Conservation (phyloP, 2,329 filamentous ascomycete genomes). For the Ascochyta clinopodiicola region DNA sequence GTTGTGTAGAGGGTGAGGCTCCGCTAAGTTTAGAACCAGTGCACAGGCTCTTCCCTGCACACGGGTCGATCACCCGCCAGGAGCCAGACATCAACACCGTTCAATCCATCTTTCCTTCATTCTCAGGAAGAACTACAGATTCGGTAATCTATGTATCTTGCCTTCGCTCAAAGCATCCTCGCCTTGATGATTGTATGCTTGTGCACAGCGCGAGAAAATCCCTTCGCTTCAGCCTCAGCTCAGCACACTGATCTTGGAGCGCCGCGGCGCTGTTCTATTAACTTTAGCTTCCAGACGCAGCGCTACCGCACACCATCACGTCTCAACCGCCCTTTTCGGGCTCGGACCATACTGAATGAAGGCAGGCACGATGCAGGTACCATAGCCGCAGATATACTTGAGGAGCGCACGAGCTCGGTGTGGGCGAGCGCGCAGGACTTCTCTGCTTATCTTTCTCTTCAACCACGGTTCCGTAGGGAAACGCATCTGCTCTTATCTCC, state of each 20-base stretch:
- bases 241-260: neutral
- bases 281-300: slow-evolving; percentile 11
- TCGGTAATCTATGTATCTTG: too few species aligned
- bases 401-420: slow-evolving; percentile 4
- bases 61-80: slow-evolving; percentile 12
- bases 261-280: slow-evolving; percentile 9
- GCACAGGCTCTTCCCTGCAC: slow-evolving; percentile 6
- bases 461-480: neutral
- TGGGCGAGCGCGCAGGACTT: neutral
- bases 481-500: neutral
- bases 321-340: slow-evolving; percentile 15
- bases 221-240: slow-evolving; percentile 14
- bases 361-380: slow-evolving; percentile 14
- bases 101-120: neutral
- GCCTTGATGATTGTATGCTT: neutral
- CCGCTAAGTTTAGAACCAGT: slow-evolving; percentile 9
- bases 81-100: slow-evolving; percentile 8
- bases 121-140: neutral
- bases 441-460: neutral
- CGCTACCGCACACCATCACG: slow-evolving; percentile 13
- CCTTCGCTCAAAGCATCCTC: neutral
- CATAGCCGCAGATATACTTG: slow-evolving; percentile 16
- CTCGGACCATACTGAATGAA: slow-evolving; percentile 3
- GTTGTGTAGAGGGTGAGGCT: neutral
- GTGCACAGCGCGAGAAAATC: neutral